Evolutionary conservation across 1,139 yeast species (phyloP), one percentile per base, ranked within the genome.

Genomic region (Tardiomyces depauwii): DNA sequence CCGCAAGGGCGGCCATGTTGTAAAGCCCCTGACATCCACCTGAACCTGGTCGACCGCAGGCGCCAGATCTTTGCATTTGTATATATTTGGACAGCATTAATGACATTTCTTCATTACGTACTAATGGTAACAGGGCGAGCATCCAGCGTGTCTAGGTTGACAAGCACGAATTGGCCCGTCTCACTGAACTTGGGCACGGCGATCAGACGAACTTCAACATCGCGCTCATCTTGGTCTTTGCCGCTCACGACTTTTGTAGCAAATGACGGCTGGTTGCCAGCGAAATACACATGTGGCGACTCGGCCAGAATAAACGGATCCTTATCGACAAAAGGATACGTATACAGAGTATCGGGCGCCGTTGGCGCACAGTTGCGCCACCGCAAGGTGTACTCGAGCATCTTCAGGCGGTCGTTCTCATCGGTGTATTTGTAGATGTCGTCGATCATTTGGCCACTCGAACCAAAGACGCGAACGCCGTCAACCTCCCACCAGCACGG

Each of bases 341-440:
- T 53, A 57, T 69, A 84, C 41, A 91, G 67, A 0, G 99, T 93
- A 58, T 91, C 98, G 0, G 99, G 99, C 1, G 96, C 95, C 0
- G 97, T 88, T 1, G 98, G 98, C 0, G 87, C 82, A 38, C 86
- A 70, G 56, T 86, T 86, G 55, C 87, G 91, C 95, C 96, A 91
- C 45, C 71, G 67, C 39, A 93, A 62, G 1, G 85, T 82, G 7
- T 79, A 72, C 53, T 80, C 83, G 70, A 88, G 73, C 53, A 87
- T 67, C 21, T 74, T 72, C 14, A 78, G 54, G 45, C 81, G 51
- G 47, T 64, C 63, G 23, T 56, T 47, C 5, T 65, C 64, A 11
- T 60, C 47, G 13, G 55, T 44, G 45, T 91, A 91, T 55, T 80
- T 83, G 57, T 71, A 68, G 45, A 91, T 75, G 62, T 91, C 98